Evolutionary conservation across 192 early-diverging fungal genomes (phyloP).

Genomic region (Backusella westeae): DNA sequence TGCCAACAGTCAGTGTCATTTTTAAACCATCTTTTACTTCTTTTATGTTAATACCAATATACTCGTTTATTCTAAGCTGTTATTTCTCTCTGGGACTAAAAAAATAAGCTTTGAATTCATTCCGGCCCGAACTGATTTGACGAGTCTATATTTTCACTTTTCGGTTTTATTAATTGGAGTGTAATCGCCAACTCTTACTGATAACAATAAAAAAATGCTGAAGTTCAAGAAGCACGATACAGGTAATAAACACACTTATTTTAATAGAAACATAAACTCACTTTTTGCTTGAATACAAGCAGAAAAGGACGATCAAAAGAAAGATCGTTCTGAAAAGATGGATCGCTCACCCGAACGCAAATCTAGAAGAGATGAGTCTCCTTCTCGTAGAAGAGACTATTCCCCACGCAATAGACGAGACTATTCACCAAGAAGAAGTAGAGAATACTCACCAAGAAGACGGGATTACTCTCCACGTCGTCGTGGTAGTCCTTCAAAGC

Average conservation of each 20-base stretch:
- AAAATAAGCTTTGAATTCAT: too few species aligned
- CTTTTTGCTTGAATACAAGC: neutral
- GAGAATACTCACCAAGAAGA: neutral
- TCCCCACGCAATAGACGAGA: neutral
- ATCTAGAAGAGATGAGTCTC: conserved; percentile 1
- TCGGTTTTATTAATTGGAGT: too few species aligned
- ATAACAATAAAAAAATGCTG: neutral
- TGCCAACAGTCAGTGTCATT: too few species aligned
- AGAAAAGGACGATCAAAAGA: neutral
- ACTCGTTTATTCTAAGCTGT: too few species aligned
- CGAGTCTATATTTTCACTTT: neutral
- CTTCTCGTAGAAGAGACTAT: neutral
- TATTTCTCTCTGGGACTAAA: too few species aligned
- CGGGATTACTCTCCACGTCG: conserved; percentile 3
- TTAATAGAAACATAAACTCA: neutral
- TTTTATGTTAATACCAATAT: too few species aligned
- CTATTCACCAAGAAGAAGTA: neutral
- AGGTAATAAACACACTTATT: neutral
- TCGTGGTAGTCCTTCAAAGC: neutral
- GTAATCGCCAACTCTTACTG: too few species aligned
- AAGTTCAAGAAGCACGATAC: conserved; percentile 15
- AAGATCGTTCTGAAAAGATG: neutral
- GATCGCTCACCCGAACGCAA: neutral
- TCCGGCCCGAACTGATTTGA: too few species aligned
- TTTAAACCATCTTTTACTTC: too few species aligned